Percentiles rank a stretch among this genome's conserved stretches.
These are phyloP conservation scores for Starmerella tilneyi DNA, from an alignment of 805 yeast genomes.

Conservation along the genomic window DNA sequence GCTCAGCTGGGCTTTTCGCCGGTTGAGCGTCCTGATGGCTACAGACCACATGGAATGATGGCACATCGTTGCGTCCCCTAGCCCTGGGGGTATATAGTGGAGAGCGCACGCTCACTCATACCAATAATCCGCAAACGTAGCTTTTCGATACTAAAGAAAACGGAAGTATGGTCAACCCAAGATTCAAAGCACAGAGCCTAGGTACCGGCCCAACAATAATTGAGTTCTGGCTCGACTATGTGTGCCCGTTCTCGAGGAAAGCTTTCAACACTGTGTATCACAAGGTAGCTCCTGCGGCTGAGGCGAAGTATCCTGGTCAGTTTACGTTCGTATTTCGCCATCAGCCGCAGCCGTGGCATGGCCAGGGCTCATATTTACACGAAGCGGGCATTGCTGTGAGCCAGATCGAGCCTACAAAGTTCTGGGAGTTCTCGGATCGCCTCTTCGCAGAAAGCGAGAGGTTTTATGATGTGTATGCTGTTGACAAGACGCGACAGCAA, in stretches of 20 bases:
- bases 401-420: constrained; percentile 39
- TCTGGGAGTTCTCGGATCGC: constrained; percentile 48
- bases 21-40: neutral
- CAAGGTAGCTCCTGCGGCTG: constrained; percentile 43
- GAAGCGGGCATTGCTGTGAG: constrained; percentile 67
- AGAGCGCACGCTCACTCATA: neutral
- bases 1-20: neutral
- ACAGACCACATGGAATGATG: neutral
- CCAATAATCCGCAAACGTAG: neutral
- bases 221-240: constrained; percentile 27
- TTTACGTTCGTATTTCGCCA: constrained; percentile 57
- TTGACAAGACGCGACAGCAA: constrained; percentile 44
- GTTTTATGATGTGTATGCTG: constrained; percentile 55
- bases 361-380: constrained; percentile 54
- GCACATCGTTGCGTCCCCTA: neutral
- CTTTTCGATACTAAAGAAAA: neutral
- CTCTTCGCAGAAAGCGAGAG: constrained; percentile 46
- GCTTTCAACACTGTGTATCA: constrained; percentile 46
- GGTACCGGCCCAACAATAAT: constrained; percentile 23
- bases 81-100: neutral
- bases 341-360: constrained; percentile 88
- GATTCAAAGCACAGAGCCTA: constrained; percentile 21
- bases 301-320: constrained; percentile 38
- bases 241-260: constrained; percentile 65
- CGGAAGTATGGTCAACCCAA: constrained; percentile 21